Evolutionary conservation across 306 rosid genomes (phyloP), one percentile per base, ranked within the genome.

Genomic region (Datisca glomerata): DNA sequence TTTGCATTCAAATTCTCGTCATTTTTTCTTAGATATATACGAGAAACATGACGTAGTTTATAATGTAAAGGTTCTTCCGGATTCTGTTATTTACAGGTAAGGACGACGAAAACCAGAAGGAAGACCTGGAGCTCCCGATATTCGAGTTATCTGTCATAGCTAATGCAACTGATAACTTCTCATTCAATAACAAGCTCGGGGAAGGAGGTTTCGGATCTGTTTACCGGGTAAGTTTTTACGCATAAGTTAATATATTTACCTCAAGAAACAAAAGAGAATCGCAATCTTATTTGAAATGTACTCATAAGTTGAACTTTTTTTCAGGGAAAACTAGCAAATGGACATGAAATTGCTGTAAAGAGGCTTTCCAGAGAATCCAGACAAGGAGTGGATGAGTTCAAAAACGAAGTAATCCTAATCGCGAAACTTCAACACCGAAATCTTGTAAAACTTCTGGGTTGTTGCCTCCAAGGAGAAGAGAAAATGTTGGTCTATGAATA

Each of bases 381-480:
- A 13, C 78, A 72, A 58, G 78, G 78, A 6, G 14, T 39, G 7
- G 47, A 57, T 23, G 78, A 72, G 43, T 66, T 66, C 40, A 72
- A 61, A 69, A 66, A 72, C 16, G 74, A 72, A 36, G 64, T 72
- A 21, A 23, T 24, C 1, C 61, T 72, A 21, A 72, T 72, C 15
- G 66, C 78, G 12, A 49, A 66, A 29, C 74, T 72, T 41, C 78
- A 72, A 49, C 78, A 72, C 29, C 67, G 74, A 22, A 72, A 66
- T 62, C 73, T 72, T 45, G 73, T 72, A 9, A 66, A 31, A 40
- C 57, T 66, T 41, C 67, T 58, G 24, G 78, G 73, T 3, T 61
- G 59, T 10, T 71, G 73, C 21, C 29, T 61, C n/a, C 70, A 71
- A 31, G 53, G 60, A 41, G 74, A 72, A 2, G 70, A 66, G 44